Conservation (phyloP, 2,329 filamentous ascomycete species). For the Xylariaceae sp. region DNA sequence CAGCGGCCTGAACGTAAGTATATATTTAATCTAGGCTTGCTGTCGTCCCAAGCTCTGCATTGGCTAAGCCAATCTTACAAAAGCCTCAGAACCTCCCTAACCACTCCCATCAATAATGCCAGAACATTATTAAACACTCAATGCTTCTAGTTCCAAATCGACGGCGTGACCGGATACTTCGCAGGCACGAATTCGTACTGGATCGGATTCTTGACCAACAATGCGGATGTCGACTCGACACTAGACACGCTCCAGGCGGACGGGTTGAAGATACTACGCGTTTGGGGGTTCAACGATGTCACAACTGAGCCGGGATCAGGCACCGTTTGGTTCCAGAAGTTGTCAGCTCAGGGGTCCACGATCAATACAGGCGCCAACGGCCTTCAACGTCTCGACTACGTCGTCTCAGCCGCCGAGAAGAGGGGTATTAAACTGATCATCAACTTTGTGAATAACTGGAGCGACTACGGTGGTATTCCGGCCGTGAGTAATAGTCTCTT, state of each 20-base stretch:
- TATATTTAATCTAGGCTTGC: slow-evolving; percentile 6
- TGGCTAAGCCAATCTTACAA: background rate
- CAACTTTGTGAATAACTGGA: slow-evolving; percentile 66
- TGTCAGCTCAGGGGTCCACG: slow-evolving; percentile 46
- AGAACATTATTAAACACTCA: background rate
- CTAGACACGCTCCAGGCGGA: slow-evolving; percentile 46
- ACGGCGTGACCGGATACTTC: slow-evolving; percentile 42
- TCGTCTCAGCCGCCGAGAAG: slow-evolving; percentile 56
- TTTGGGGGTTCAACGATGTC: slow-evolving; percentile 61
- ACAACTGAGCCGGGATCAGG: slow-evolving; percentile 36
- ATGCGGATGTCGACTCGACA: slow-evolving; percentile 51
- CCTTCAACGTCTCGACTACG: slow-evolving; percentile 60
- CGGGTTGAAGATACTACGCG: slow-evolving; percentile 54
- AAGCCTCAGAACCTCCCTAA: slow-evolving; percentile 25
- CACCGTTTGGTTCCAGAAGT: slow-evolving; percentile 51
- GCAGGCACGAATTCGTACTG: slow-evolving; percentile 53
- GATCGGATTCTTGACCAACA: slow-evolving; percentile 47
- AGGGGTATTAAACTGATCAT: slow-evolving; percentile 60
- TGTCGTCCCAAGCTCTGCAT: too few relatives aligned
- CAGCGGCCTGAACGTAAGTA: slow-evolving; percentile 12
- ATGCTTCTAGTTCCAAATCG: slow-evolving; percentile 35
- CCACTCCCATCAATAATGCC: slow-evolving; percentile 23
- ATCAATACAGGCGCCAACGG: slow-evolving; percentile 63
- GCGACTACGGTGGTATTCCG: slow-evolving; percentile 62
- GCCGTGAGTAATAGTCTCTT: slow-evolving; percentile 34